These are phyloP conservation scores for Trichoderma asperellum DNA, from an alignment of 2,329 filamentous ascomycete species.

Conservation along the genomic window DNA sequence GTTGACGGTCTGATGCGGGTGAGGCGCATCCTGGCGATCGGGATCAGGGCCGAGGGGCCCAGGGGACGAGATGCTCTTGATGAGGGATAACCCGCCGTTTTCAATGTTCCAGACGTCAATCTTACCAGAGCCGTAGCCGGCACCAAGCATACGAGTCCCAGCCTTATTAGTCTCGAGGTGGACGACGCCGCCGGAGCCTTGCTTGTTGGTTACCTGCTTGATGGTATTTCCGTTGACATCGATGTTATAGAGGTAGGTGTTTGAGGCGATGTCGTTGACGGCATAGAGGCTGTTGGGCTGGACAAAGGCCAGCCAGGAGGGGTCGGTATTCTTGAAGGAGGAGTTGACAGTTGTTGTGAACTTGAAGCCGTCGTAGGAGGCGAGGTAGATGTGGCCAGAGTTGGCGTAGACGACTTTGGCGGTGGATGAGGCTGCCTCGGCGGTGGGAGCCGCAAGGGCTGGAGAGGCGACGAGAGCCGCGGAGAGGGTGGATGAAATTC, in stretches of 20 bases:
- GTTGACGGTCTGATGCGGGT: constrained; percentile 54
- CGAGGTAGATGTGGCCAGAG: constrained; percentile 46
- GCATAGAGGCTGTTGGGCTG: constrained; percentile 49
- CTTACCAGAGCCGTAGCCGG: constrained; percentile 47
- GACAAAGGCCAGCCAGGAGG: constrained; percentile 53
- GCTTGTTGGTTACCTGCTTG: constrained; percentile 35
- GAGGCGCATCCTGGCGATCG: constrained; percentile 38
- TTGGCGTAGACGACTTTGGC: constrained; percentile 46
- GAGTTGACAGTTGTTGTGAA: constrained; percentile 46
- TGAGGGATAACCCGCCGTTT: constrained; percentile 42
- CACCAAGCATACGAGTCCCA: constrained; percentile 50
- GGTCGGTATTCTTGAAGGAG: constrained; percentile 41
- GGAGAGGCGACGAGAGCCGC: constrained; percentile 6
- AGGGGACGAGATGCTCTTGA: constrained; percentile 46
- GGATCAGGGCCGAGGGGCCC: constrained; percentile 41
- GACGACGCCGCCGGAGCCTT: constrained; percentile 50
- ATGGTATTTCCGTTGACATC: constrained; percentile 39
- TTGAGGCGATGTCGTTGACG: constrained; percentile 51
- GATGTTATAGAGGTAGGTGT: constrained; percentile 47
- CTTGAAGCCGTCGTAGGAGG: constrained; percentile 46
- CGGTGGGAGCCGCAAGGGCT: constrained; percentile 1
- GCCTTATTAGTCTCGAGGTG: constrained; percentile 53
- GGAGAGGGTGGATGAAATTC: constrained; percentile 9
- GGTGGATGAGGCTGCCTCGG: not conserved
- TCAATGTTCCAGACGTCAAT: constrained; percentile 53